phyloP scores from a whole-genome alignment of 805 yeast species.

The Sungouiozyma intestinalis region DNA sequence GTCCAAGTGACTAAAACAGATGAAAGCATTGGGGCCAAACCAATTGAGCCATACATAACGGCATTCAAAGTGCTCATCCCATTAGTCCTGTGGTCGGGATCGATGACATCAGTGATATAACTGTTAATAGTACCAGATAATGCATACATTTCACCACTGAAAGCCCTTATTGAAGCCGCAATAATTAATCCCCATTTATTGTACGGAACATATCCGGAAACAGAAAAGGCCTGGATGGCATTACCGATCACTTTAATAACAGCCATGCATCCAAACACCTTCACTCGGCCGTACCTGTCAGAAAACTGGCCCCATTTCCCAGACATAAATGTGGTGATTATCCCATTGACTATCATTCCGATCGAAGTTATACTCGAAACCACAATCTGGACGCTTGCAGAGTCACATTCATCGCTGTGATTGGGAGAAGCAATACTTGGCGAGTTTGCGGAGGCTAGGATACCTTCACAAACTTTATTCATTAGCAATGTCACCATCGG shows the following conservation, averaged over 20 bases:
- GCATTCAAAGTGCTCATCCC: conserved; percentile 53
- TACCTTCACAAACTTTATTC: conserved; percentile 34
- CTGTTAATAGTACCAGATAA: conserved; percentile 51
- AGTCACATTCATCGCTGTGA: conserved; percentile 27
- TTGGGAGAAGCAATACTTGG: no score
- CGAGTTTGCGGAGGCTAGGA: conserved; percentile 17
- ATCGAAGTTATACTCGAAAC: conserved; percentile 43
- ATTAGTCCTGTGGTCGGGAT: conserved; percentile 46
- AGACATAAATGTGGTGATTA: conserved; percentile 40
- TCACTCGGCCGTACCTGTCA: conserved; percentile 54
- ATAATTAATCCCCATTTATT: conserved; percentile 33
- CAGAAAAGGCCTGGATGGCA: conserved; percentile 13
- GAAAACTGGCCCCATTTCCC: conserved; percentile 55
- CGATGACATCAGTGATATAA: conserved; percentile 65
- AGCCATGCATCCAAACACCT: conserved; percentile 33
- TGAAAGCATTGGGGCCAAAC: conserved; percentile 55
- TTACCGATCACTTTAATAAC: conserved; percentile 17
- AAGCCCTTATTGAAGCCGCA: conserved; percentile 36
- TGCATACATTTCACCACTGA: conserved; percentile 56
- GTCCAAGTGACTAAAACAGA: conserved; percentile 29
- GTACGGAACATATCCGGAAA: conserved; percentile 30
- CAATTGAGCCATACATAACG: conserved; percentile 47
- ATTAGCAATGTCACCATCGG: conserved; percentile 30
- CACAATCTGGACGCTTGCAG: conserved; percentile 32
- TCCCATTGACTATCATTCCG: conserved; percentile 32